Evolutionary conservation across 192 early-diverging fungal species (phyloP).

Genomic region (Diversispora eburnea): DNA sequence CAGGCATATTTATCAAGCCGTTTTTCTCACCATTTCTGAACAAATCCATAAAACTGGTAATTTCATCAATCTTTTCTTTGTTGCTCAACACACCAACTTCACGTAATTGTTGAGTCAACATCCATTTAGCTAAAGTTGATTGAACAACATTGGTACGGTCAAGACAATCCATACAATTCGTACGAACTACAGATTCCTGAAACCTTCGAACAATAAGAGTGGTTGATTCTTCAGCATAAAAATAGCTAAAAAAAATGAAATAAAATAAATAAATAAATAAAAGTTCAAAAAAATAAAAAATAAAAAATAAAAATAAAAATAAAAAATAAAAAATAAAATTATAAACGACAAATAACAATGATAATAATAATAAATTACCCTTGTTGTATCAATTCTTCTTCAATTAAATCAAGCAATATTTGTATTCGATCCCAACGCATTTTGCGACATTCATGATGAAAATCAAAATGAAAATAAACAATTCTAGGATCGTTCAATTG

Average conservation of each 20-base stretch:
- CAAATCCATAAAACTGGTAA: constrained; percentile 60
- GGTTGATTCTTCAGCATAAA: constrained; percentile 41
- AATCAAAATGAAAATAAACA: constrained; percentile 92
- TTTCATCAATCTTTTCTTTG: constrained; percentile 61
- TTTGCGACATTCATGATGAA: constrained; percentile 94
- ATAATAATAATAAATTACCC: constrained; percentile 34
- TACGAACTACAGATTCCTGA: constrained; percentile 83
- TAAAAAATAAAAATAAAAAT: too few species aligned
- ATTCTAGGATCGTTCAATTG: constrained; percentile 54
- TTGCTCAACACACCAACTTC: constrained; percentile 60
- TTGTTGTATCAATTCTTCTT: constrained; percentile 54
- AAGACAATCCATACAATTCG: constrained; percentile 99
- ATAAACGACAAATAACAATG: not conserved
- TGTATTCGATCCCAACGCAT: constrained; percentile 92
- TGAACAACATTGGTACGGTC: constrained; percentile 99
- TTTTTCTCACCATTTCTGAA: constrained; percentile 72
- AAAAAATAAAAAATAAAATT: not conserved
- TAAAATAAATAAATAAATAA: not conserved
- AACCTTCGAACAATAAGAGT: constrained; percentile 34
- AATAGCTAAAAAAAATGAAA: constrained; percentile 52
- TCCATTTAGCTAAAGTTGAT: constrained; percentile 74
- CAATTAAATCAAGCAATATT: constrained; percentile 76
- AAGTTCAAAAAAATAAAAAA: not conserved
- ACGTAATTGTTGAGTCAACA: constrained; percentile 72
- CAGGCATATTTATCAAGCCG: not conserved